Conservation (phyloP, 805 yeast species). For the Yarrowia porcina region DNA sequence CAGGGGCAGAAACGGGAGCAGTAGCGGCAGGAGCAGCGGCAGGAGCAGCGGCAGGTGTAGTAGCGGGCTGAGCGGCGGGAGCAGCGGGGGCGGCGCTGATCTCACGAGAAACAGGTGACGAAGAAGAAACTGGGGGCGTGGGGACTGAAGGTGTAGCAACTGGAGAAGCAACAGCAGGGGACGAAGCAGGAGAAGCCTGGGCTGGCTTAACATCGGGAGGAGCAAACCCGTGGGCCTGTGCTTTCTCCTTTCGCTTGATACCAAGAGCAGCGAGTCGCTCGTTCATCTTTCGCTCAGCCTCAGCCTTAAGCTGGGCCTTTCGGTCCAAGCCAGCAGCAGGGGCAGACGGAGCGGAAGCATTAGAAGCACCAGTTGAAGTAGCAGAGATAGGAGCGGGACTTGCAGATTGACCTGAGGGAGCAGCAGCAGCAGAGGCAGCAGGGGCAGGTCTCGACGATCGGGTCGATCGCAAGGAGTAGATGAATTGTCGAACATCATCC, state of each 20-base stretch:
- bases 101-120: conserved; percentile 25
- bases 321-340: conserved; percentile 57
- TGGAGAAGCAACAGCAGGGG: conserved; percentile 26
- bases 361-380: conserved; percentile 1
- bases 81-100: too few species aligned
- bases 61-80: conserved; percentile 27
- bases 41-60: conserved; percentile 22
- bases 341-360: conserved; percentile 14
- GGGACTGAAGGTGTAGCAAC: conserved; percentile 24
- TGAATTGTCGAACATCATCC: conserved; percentile 61
- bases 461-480: conserved; percentile 46
- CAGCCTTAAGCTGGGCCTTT: conserved; percentile 77
- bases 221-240: conserved; percentile 28
- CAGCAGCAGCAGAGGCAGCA: neutral
- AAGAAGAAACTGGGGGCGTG: conserved; percentile 8
- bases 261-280: conserved; percentile 82
- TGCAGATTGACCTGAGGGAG: neutral
- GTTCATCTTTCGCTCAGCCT: conserved; percentile 76
- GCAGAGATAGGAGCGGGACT: conserved; percentile 1
- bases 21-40: conserved; percentile 16
- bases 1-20: neutral
- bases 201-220: conserved; percentile 30
- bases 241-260: conserved; percentile 41
- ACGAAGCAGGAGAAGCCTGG: conserved; percentile 21
- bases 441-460: conserved; percentile 23